Evolutionary conservation across 306 rosid genomes (phyloP), one percentile per base, ranked within the genome.

Genomic region (Comarum palustre): DNA sequence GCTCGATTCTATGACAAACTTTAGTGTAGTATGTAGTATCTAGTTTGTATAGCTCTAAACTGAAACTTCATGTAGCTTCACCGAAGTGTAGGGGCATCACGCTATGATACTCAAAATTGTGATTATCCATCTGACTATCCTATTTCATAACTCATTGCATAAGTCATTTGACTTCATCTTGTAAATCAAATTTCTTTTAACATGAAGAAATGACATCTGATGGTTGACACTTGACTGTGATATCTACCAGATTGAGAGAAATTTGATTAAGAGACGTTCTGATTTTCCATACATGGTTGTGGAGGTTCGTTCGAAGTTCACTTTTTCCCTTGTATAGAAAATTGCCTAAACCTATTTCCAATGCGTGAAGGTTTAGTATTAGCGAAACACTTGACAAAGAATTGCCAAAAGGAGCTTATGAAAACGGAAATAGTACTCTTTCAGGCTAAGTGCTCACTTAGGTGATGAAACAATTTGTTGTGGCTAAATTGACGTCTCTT

Each of bases 361-460:
- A 38, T 63, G 68, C 47, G 29, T 63, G 41, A 63, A 38, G 47
- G 68, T 24, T 36, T 63, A 63, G 19, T 46, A 64, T 64, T 38
- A 64, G 7, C 46, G 8, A 19, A 34, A 8, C 4, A 14, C 65
- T 16, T 12, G 17, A 59, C 39, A 27, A 38, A 38, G 4, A 13
- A 59, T 14, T 14, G 11, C 65, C 9, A 14, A 0, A 25, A 4
- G 10, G 5, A 31, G 41, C 31, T 27, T 29, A 3, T 14, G 65
- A 27, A 59, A 29, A 59, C 29, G 20, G 39, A 55, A 25, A 57
- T 13, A 5, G 14, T 24, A 25, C 34, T n/a, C n/a, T n/a, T n/a
- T n/a, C n/a, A n/a, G n/a, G n/a, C n/a, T n/a, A n/a, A n/a, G n/a
- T n/a, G n/a, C n/a, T n/a, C n/a, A n/a, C n/a, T n/a, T n/a, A n/a